Evolutionary conservation across 208 protist species (phyloP).

Genomic region (Vickermania spadyakhi): DNA sequence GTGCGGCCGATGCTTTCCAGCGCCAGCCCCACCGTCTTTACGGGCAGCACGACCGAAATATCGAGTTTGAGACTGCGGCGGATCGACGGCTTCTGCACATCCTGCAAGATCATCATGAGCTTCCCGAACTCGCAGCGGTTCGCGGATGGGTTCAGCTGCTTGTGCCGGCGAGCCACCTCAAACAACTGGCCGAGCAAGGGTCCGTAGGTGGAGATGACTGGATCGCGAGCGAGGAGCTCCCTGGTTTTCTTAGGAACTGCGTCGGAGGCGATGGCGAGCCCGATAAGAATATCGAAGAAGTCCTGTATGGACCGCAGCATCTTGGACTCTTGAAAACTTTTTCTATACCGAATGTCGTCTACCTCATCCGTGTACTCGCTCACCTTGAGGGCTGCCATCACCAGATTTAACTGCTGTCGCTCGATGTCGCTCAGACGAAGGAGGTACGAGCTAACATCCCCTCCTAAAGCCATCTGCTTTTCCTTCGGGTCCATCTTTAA

Average conservation of each 20-base stretch:
- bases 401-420: slow-evolving; percentile 75
- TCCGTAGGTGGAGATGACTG: slow-evolving; percentile 18
- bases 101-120: slow-evolving; percentile 94
- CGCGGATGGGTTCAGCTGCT: slow-evolving; percentile 94
- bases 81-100: slow-evolving; percentile 67
- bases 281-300: slow-evolving; percentile 69
- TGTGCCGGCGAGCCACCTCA: slow-evolving; percentile 95
- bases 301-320: slow-evolving; percentile 57
- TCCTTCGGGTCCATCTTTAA: not conserved
- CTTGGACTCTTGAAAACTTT: slow-evolving; percentile 31
- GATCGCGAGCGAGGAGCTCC: slow-evolving; percentile 35
- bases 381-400: slow-evolving; percentile 78
- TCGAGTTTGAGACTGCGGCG: slow-evolving; percentile 30
- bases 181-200: slow-evolving; percentile 86
- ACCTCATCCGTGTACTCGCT: slow-evolving; percentile 89
- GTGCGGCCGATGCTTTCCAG: slow-evolving; percentile 37
- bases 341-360: slow-evolving; percentile 51
- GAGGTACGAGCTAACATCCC: slow-evolving; percentile 12
- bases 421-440: slow-evolving; percentile 66
- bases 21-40: slow-evolving; percentile 78
- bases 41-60: slow-evolving; percentile 51
- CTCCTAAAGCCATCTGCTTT: not conserved
- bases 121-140: slow-evolving; percentile 95
- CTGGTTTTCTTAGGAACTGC: slow-evolving; percentile 45
- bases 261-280: slow-evolving; percentile 69